Evolutionary conservation across 2,329 filamentous ascomycete genomes (phyloP).

Genomic region (Aspergillus uvarum): DNA sequence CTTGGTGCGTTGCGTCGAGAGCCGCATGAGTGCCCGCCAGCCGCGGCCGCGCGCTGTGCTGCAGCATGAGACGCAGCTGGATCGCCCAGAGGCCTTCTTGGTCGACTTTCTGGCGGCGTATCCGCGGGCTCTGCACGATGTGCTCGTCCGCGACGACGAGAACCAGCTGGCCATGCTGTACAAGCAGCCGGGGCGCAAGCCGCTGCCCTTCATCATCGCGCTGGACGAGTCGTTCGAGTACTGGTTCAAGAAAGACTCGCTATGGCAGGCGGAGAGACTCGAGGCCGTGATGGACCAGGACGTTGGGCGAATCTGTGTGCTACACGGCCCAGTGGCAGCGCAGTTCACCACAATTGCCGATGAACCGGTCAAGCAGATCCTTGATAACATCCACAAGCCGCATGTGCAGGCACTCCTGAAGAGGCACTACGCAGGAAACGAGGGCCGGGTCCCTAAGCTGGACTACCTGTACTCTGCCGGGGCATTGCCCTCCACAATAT

Average conservation of each 20-base stretch:
- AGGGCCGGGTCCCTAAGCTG: not conserved
- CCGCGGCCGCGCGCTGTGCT: not conserved
- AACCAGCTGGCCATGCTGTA: not conserved
- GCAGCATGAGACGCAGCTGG: not conserved
- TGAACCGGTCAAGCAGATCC: constrained; percentile 3
- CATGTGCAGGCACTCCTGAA: not conserved
- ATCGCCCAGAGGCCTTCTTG: not conserved
- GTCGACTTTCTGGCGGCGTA: not conserved
- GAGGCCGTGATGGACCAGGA: constrained; percentile 6
- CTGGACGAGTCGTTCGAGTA: constrained; percentile 8
- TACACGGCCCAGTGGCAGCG: constrained; percentile 7
- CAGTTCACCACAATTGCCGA: not conserved
- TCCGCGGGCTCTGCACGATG: not conserved
- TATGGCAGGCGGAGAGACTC: constrained; percentile 9
- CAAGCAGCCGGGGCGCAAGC: constrained; percentile 4
- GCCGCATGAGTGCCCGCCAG: not conserved
- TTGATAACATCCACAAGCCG: not conserved
- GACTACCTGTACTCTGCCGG: not conserved
- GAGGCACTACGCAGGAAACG: not conserved
- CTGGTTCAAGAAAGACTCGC: constrained; percentile 14
- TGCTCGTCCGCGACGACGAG: not conserved
- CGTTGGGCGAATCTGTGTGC: constrained; percentile 1
- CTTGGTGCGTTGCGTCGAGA: not conserved
- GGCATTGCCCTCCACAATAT: not conserved
- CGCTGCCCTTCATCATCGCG: not conserved